These are phyloP conservation scores for Pinus tabuliformis DNA, from an alignment of 75 land plant species.

Conservation along the genomic window DNA sequence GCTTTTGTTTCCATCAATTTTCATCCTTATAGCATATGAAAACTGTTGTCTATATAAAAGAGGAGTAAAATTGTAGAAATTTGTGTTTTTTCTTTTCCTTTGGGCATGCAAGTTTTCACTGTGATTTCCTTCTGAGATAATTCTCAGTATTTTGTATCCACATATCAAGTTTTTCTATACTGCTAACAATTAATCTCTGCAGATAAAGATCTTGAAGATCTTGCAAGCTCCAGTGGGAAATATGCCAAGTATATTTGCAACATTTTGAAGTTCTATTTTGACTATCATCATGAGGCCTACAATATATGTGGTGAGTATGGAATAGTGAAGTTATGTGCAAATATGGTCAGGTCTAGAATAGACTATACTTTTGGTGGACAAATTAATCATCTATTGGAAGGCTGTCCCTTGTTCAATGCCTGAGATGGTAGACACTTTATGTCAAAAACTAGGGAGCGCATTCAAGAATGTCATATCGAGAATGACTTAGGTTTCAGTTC, in stretches of 20 bases:
- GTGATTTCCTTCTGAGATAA: too few relatives aligned
- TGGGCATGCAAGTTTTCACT: neutral
- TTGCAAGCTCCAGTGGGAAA: constrained; percentile 49
- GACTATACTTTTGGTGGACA: neutral
- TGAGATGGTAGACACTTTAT: neutral
- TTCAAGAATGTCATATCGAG: neutral
- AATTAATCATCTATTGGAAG: neutral
- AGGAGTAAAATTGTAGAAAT: too few relatives aligned
- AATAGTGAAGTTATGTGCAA: neutral
- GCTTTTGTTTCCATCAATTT: neutral
- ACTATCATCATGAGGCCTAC: constrained; percentile 84
- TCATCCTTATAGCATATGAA: neutral
- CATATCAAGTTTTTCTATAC: neutral
- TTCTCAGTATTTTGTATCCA: neutral
- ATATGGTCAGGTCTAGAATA: neutral
- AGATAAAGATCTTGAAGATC: constrained; percentile 67
- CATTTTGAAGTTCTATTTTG: constrained; percentile 56
- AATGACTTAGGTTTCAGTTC: neutral
- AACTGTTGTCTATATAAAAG: neutral
- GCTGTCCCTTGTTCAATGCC: neutral
- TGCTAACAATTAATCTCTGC: constrained; percentile 7
- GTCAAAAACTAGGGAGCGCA: neutral
- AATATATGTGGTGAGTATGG: constrained; percentile 55
- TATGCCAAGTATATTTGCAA: constrained; percentile 67
- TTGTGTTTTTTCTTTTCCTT: constrained; percentile 5